phyloP scores from a whole-genome alignment of 495 filamentous ascomycete genomes.

The Talaromyces trachyspermus region DNA sequence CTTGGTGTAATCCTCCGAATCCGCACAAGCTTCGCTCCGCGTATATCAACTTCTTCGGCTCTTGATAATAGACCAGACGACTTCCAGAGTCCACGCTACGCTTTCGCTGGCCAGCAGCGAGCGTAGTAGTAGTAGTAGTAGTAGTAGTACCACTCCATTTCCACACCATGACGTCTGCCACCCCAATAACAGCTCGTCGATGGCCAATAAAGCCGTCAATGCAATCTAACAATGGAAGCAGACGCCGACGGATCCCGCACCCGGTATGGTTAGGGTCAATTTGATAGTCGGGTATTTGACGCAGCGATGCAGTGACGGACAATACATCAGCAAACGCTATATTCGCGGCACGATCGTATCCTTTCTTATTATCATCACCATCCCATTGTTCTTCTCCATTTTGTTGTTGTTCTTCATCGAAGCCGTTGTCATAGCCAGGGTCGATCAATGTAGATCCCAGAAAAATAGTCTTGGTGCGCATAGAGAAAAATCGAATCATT shows the following conservation, averaged over 20 bases:
- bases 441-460: slow-evolving; percentile 42
- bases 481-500: slow-evolving; percentile 70
- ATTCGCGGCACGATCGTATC: background rate
- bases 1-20: slow-evolving; percentile 9
- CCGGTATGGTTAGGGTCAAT: slow-evolving; percentile 70
- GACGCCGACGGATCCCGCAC: slow-evolving; percentile 63
- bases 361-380: background rate
- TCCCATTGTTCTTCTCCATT: too few relatives aligned
- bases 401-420: slow-evolving; percentile 16
- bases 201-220: slow-evolving; percentile 61
- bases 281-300: slow-evolving; percentile 67
- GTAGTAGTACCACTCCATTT: too few relatives aligned
- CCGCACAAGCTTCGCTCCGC: slow-evolving; percentile 21
- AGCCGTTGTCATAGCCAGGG: slow-evolving; percentile 22
- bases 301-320: slow-evolving; percentile 44
- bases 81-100: slow-evolving; percentile 18
- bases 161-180: slow-evolving; percentile 44
- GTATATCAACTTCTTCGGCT: slow-evolving; percentile 25
- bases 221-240: slow-evolving; percentile 61
- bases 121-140: background rate
- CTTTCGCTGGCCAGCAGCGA: background rate
- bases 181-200: slow-evolving; percentile 56
- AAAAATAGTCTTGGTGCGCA: slow-evolving; percentile 39
- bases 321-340: slow-evolving; percentile 34
- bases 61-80: slow-evolving; percentile 15